Base-by-base conservation (phyloP, 176 grass and related monocot genomes). In the Stipa capillata region DNA sequence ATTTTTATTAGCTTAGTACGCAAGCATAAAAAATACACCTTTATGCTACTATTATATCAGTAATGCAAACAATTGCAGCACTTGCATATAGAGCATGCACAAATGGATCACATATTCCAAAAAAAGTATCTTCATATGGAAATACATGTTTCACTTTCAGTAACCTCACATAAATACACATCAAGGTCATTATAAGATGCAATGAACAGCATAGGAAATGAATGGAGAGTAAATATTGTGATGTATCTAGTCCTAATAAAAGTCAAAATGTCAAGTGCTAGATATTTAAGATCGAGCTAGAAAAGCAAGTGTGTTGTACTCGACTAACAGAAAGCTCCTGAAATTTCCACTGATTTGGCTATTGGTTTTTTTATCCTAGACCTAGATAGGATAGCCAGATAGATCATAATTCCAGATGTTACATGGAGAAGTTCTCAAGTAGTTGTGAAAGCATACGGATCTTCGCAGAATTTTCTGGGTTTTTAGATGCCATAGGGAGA, bases 171-270 rank as follows among this genome's bases (percentile, higher is more conserved):
- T 51, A 36, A 36, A 21, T 18, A 36, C 6, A 50, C 29, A 37
- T 69, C 65, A 69, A 45, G 65, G 32, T 66, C 14, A 51, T 17
- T 49, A 36, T 29, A 76, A 47, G 55, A 77, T 61, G 37, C 53
- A 60, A 76, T 45, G 51, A 58, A 44, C 54, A 44, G 17, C 54
- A 59, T 60, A 60, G 17, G 51, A 3, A 8, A 55, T 74, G 55
- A 76, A 76, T 76, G 73, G 41, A n/a, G n/a, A 35, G 16, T 48
- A 48, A 61, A 63, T 32, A 78, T 77, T 62, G 6, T 25, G 28
- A 4, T 32, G 41, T 32, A 64, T 62, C 75, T 50, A 25, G 60
- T 64, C 18, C 27, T 49, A 35, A 63, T 64, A 16, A 64, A 50
- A 64, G 58, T 49, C 2, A 3, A 63, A n/a, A n/a, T 60, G 43